Evolutionary conservation across 2,329 filamentous ascomycete species (phyloP).

Genomic region (Epichloe sibirici): DNA sequence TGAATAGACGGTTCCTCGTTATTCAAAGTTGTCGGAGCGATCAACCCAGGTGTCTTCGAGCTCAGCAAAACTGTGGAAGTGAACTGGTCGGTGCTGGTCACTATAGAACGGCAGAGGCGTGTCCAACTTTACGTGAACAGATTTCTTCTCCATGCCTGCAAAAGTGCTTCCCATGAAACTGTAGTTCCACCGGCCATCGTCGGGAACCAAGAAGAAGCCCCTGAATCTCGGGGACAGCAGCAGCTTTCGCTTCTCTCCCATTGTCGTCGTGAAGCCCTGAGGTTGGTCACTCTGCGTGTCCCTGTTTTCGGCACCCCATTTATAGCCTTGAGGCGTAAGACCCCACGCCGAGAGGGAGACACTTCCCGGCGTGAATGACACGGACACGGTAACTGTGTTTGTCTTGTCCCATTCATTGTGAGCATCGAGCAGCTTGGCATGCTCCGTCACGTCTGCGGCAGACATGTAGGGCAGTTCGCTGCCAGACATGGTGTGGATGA

Average conservation of each 20-base stretch:
- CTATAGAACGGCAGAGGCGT: slow-evolving; percentile 85
- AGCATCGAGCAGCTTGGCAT: slow-evolving; percentile 76
- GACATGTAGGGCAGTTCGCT: slow-evolving; percentile 97
- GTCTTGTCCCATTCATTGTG: slow-evolving; percentile 58
- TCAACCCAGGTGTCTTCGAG: slow-evolving; percentile 96
- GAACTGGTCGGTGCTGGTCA: slow-evolving; percentile 79
- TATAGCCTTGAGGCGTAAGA: slow-evolving; percentile 82
- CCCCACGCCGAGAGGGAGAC: slow-evolving; percentile 92
- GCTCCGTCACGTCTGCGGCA: slow-evolving; percentile 85
- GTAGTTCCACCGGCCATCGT: slow-evolving; percentile 89
- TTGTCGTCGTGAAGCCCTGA: slow-evolving; percentile 78
- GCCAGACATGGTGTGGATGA: slow-evolving; percentile 91
- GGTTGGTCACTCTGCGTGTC: slow-evolving; percentile 88
- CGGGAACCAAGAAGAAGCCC: slow-evolving; percentile 92
- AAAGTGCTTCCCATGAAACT: slow-evolving; percentile 94
- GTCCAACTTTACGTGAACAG: slow-evolving; percentile 85
- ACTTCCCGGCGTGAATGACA: slow-evolving; percentile 92
- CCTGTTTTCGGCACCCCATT: slow-evolving; percentile 94
- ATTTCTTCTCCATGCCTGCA: slow-evolving; percentile 77
- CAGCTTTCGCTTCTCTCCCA: slow-evolving; percentile 93
- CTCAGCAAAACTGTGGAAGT: slow-evolving; percentile 97
- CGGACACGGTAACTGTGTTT: slow-evolving; percentile 87
- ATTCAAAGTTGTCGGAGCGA: slow-evolving; percentile 85
- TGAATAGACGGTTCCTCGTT: slow-evolving; percentile 16
- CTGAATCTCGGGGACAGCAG: slow-evolving; percentile 85